These are phyloP conservation scores for Tolypocladium sp. DNA, from an alignment of 2,329 filamentous ascomycete species.

Conservation along the genomic window DNA sequence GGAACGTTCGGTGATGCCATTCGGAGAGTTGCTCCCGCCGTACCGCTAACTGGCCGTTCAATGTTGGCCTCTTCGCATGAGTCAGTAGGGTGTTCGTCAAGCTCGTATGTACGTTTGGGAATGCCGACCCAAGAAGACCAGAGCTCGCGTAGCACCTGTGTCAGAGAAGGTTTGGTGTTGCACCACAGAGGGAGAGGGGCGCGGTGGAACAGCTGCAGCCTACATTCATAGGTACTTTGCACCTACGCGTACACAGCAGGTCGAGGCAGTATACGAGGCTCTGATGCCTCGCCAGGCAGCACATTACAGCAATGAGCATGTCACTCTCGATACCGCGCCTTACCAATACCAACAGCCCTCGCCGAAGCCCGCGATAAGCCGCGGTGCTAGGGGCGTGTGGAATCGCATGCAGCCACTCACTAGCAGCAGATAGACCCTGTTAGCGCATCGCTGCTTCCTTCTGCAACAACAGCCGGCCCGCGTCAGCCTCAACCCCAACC, in stretches of 20 bases:
- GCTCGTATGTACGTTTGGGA: no score
- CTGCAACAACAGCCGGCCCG: not conserved
- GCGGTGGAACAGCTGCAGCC: not conserved
- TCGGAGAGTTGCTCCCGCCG: not conserved
- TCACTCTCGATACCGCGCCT: no score
- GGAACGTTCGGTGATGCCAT: not conserved
- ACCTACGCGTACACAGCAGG: no score
- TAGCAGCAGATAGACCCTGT: not conserved
- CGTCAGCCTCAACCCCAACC: not conserved
- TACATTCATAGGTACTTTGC: no score
- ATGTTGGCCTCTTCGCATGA: no score
- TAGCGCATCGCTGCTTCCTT: not conserved
- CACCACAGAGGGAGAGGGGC: not conserved
- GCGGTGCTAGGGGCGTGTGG: constrained; percentile 1
- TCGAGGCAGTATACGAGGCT: no score
- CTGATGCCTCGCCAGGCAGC: no score
- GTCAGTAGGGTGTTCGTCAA: no score
- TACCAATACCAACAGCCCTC: no score
- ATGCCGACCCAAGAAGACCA: not conserved
- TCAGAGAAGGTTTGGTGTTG: not conserved
- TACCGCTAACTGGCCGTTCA: no score
- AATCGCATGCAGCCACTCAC: constrained; percentile 4
- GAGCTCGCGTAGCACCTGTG: not conserved
- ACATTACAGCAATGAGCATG: no score
- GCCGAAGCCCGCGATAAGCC: not conserved